These are phyloP conservation scores for Trifolium pratense DNA, from an alignment of 306 rosid species.

Conservation along the genomic window DNA sequence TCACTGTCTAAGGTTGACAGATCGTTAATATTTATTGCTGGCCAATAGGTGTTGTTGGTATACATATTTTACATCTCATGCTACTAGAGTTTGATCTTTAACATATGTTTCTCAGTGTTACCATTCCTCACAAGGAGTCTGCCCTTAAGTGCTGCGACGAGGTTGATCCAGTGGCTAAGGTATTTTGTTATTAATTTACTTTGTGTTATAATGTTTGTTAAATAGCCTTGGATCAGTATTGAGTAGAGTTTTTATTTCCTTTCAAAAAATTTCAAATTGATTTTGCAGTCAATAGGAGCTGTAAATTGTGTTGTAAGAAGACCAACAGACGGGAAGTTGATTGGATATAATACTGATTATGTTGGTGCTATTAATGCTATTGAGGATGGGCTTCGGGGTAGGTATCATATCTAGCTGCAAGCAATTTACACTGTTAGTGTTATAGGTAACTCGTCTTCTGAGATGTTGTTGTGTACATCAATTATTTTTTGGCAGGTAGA, in stretches of 20 bases:
- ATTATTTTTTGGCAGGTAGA: constrained; percentile 51
- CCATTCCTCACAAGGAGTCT: constrained; percentile 90
- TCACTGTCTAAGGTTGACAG: constrained; percentile 7
- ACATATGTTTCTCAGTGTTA: constrained; percentile 59
- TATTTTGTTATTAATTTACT: constrained; percentile 42
- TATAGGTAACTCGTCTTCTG: constrained; percentile 24
- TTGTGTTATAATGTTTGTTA: constrained; percentile 29
- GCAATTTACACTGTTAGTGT: constrained; percentile 27
- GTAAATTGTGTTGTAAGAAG: constrained; percentile 82
- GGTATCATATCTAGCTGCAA: constrained; percentile 34
- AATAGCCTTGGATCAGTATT: constrained; percentile 26
- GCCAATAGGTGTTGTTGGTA: constrained; percentile 5
- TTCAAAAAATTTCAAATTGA: constrained; percentile 32
- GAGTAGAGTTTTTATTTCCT: constrained; percentile 33
- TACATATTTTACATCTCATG: constrained; percentile 19
- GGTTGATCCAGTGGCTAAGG: constrained; percentile 94
- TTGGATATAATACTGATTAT: constrained; percentile 87
- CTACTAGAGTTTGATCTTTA: constrained; percentile 38
- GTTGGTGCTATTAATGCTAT: constrained; percentile 86
- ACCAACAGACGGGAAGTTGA: constrained; percentile 78
- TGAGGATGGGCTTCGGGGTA: constrained; percentile 86
- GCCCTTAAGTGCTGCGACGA: constrained; percentile 82
- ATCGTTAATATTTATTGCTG: constrained; percentile 19
- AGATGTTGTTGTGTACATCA: neutral
- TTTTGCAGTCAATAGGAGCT: constrained; percentile 83